A percentile compares a stretch with the other conserved stretches of the same genome.
Evolutionary conservation across 768 basidiomycete genomes (phyloP).

Genomic region (Leucosporidium yakuticum): DNA sequence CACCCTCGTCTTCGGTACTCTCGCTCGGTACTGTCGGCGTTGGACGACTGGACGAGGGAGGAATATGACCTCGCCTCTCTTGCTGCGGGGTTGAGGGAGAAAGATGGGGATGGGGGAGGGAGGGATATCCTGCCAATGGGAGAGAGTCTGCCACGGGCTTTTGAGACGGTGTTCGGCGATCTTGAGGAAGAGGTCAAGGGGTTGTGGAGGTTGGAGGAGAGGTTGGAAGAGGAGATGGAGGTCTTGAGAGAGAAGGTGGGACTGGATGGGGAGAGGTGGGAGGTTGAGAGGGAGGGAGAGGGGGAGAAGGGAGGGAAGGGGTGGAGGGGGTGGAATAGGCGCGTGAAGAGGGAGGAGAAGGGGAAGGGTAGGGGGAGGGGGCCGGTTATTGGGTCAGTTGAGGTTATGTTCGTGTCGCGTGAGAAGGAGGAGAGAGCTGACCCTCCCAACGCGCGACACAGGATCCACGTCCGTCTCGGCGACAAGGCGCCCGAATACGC

Average conservation of each 20-base stretch:
- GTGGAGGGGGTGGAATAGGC: too few relatives aligned
- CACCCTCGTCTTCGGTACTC: slow-evolving; percentile 20
- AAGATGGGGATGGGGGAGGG: slow-evolving; percentile 1
- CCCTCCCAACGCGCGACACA: too few relatives aligned
- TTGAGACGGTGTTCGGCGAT: slow-evolving; percentile 25
- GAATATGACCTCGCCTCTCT: slow-evolving; percentile 13
- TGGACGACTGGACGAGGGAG: slow-evolving; percentile 30
- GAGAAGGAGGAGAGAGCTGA: too few relatives aligned
- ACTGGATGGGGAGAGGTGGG: too few relatives aligned
- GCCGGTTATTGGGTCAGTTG: too few relatives aligned
- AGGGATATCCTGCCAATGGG: slow-evolving; percentile 24
- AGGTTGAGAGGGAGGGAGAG: too few relatives aligned
- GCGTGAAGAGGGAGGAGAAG: too few relatives aligned
- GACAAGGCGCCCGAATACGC: too few relatives aligned
- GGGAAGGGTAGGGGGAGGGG: too few relatives aligned
- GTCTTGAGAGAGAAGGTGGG: neutral
- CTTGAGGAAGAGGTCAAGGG: slow-evolving; percentile 17
- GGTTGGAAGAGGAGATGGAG: neutral
- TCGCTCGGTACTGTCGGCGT: neutral
- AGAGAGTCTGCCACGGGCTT: slow-evolving; percentile 11
- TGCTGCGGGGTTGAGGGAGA: slow-evolving; percentile 5
- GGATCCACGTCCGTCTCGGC: too few relatives aligned
- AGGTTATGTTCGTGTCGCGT: too few relatives aligned
- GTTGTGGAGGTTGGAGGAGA: slow-evolving; percentile 27
- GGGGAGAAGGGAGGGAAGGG: too few relatives aligned